Percentiles rank a stretch among this genome's conserved stretches.
phyloP scores from a whole-genome alignment of 2,329 filamentous ascomycete species.

The Fonsecaea nubica region DNA sequence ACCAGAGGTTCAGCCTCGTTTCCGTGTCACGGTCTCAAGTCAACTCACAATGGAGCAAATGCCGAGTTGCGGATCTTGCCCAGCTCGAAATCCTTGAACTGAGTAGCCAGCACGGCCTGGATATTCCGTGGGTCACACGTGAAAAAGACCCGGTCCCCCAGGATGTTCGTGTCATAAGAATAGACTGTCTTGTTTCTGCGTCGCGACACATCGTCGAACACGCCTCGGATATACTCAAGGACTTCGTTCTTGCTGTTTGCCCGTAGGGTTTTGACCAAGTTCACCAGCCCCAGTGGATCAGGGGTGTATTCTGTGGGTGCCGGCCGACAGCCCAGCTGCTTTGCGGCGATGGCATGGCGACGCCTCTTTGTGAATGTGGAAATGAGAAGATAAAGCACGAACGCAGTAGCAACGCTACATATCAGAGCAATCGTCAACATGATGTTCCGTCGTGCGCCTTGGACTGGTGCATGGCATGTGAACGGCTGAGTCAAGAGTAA shows the following conservation, averaged over 20 bases:
- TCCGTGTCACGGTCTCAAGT: conserved; percentile 46
- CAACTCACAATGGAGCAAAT: conserved; percentile 60
- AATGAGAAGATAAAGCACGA: conserved; percentile 12
- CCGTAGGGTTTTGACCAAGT: conserved; percentile 12
- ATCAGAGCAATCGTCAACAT: conserved; percentile 8
- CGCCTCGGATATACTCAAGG: conserved; percentile 15
- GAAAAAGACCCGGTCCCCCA: conserved; percentile 28
- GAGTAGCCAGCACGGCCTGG: conserved; percentile 81
- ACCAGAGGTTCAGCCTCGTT: neutral
- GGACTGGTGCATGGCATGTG: conserved; percentile 7
- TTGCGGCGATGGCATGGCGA: conserved; percentile 14
- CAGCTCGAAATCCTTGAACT: conserved; percentile 84
- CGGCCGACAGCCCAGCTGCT: conserved; percentile 19
- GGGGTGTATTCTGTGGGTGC: conserved; percentile 10
- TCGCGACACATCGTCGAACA: conserved; percentile 21
- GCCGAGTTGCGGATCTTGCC: conserved; percentile 74
- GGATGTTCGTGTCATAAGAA: conserved; percentile 16
- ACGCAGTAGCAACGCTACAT: neutral
- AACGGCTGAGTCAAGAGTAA: conserved; percentile 1
- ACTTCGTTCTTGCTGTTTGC: conserved; percentile 16
- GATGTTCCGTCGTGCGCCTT: conserved; percentile 3
- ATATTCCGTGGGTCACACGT: conserved; percentile 66
- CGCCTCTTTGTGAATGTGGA: conserved; percentile 10
- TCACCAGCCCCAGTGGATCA: conserved; percentile 12
- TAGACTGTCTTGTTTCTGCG: conserved; percentile 18